These are phyloP conservation scores for Fomitopsis pinicola DNA, from an alignment of 1,284 basidiomycete species.

Conservation along the genomic window DNA sequence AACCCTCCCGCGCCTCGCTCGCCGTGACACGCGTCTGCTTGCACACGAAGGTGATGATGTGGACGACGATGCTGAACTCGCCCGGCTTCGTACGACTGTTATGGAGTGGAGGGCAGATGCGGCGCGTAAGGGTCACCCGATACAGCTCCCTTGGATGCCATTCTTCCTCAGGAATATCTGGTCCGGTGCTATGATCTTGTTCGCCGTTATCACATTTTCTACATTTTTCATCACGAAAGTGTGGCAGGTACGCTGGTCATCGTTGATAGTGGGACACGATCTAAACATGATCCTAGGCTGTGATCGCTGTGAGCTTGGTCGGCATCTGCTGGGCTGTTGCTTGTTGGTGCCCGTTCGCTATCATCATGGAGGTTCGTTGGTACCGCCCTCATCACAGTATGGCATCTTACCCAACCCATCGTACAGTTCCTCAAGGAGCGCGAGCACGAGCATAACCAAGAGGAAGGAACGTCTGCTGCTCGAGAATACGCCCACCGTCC, in stretches of 20 bases:
- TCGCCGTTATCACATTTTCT: conserved; percentile 71
- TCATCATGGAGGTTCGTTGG: conserved; percentile 82
- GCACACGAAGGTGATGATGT: conserved; percentile 59
- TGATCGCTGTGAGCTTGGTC: conserved; percentile 71
- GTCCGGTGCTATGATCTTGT: conserved; percentile 81
- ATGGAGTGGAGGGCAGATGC: conserved; percentile 81
- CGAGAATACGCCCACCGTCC: conserved; percentile 28
- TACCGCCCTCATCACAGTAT: not conserved
- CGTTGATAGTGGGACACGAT: conserved; percentile 52
- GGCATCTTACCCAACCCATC: conserved; percentile 5
- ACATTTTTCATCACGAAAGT: conserved; percentile 84
- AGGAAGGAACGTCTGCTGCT: conserved; percentile 10
- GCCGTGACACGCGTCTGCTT: conserved; percentile 74
- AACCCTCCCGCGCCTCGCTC: conserved; percentile 78
- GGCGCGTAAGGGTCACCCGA: conserved; percentile 61
- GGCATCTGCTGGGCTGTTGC: conserved; percentile 95
- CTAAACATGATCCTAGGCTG: not conserved
- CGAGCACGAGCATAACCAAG: conserved; percentile 28
- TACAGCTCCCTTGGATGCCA: conserved; percentile 80
- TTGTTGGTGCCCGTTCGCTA: conserved; percentile 88
- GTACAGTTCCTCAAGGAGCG: conserved; percentile 81
- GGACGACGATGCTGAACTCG: conserved; percentile 69
- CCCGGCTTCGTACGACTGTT: conserved; percentile 66
- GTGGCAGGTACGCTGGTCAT: conserved; percentile 44
- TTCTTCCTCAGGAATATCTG: conserved; percentile 90